Conservation (phyloP, 2,329 filamentous ascomycete genomes). For the Knoxdaviesia capensis region DNA sequence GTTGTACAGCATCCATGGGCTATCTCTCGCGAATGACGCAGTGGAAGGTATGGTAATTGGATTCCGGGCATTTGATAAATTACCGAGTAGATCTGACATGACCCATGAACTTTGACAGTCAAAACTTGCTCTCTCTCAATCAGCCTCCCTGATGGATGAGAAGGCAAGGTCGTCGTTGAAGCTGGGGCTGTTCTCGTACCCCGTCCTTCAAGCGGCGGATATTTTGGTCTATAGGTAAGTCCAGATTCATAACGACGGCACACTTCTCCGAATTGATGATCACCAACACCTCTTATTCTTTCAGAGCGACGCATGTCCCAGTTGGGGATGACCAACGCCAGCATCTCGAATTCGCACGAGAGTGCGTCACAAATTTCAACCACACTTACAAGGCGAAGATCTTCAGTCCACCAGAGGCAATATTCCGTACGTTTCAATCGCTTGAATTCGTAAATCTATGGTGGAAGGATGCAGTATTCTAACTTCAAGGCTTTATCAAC, state of each 20-base stretch:
- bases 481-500: neutral
- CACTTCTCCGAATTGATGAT: no score
- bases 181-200: slow-evolving; percentile 86
- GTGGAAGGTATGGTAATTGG: slow-evolving; percentile 53
- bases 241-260: no score
- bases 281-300: neutral
- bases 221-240: slow-evolving; percentile 61
- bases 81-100: neutral
- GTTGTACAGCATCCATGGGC: slow-evolving; percentile 76
- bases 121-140: slow-evolving; percentile 46
- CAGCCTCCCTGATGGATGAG: slow-evolving; percentile 35
- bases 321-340: slow-evolving; percentile 92
- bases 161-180: slow-evolving; percentile 44
- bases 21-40: slow-evolving; percentile 98
- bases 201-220: slow-evolving; percentile 86
- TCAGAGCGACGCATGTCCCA: slow-evolving; percentile 74
- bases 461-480: no score
- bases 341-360: slow-evolving; percentile 80
- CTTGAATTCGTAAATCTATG: neutral
- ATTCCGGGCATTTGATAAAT: neutral
- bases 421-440: slow-evolving; percentile 37
- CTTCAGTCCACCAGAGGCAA: slow-evolving; percentile 45
- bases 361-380: slow-evolving; percentile 78
- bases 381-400: slow-evolving; percentile 39
- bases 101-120: slow-evolving; percentile 25